A percentile compares a stretch with the other conserved stretches of the same genome.
phyloP scores from a whole-genome alignment of 805 yeast genomes.

The Alloascoidea hylecoeti region DNA sequence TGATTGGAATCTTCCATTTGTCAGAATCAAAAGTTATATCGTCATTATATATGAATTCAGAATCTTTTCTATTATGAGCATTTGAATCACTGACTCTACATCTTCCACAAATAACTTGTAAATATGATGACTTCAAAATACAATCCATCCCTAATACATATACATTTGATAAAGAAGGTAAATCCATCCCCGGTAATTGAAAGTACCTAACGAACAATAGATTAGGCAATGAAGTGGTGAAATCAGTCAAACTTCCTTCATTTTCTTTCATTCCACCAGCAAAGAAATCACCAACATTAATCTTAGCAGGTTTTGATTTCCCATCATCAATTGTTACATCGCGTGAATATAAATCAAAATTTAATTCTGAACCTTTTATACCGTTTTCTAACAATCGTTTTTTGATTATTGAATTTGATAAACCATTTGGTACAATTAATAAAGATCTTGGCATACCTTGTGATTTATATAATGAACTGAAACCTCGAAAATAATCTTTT shows the following conservation, averaged over 20 bases:
- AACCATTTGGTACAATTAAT: neutral
- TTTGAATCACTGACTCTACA: too few relatives aligned
- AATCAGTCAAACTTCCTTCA: slow-evolving; percentile 1
- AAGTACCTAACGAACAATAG: slow-evolving; percentile 4
- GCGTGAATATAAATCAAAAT: neutral
- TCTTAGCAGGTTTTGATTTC: slow-evolving; percentile 7
- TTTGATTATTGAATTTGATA: neutral
- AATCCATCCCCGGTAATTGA: slow-evolving; percentile 9
- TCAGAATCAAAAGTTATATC: too few relatives aligned
- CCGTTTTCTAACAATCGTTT: neutral
- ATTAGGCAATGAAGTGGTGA: neutral
- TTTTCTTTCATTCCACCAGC: slow-evolving; percentile 4
- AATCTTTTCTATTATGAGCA: too few relatives aligned
- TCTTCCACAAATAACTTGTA: slow-evolving; percentile 2
- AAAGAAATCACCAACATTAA: slow-evolving; percentile 7
- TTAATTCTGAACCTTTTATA: neutral
- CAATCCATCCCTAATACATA: slow-evolving; percentile 6
- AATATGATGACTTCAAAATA: slow-evolving; percentile 2
- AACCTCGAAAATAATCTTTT: neutral
- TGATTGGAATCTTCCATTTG: too few relatives aligned
- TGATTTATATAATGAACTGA: neutral
- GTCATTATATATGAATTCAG: too few relatives aligned
- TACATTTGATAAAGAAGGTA: slow-evolving; percentile 5
- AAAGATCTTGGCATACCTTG: neutral
- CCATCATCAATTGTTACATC: neutral